phyloP scores from a whole-genome alignment of 192 early-diverging fungal species.

The Mortierella alpina region DNA sequence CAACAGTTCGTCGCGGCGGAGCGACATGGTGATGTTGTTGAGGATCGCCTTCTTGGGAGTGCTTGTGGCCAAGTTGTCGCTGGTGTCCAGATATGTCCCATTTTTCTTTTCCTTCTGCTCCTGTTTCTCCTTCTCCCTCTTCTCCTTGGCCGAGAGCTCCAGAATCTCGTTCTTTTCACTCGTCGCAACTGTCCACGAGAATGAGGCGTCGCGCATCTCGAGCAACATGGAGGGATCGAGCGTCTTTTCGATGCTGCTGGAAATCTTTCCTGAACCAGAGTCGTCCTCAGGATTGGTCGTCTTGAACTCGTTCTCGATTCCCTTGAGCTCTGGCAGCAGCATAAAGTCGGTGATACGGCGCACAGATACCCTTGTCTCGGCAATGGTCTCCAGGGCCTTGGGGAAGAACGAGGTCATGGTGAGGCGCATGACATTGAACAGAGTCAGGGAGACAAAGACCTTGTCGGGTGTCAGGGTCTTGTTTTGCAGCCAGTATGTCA shows the following conservation, averaged over 20 bases:
- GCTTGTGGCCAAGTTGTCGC: conserved; percentile 1
- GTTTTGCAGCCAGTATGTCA: conserved; percentile 49
- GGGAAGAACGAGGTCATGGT: conserved; percentile 58
- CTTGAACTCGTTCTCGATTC: conserved; percentile 45
- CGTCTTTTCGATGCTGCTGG: background rate
- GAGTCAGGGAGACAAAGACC: conserved; percentile 49
- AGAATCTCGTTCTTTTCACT: conserved; percentile 35
- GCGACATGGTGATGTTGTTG: conserved; percentile 36
- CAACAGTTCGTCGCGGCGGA: conserved; percentile 45
- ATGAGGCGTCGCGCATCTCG: conserved; percentile 45
- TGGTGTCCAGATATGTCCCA: background rate
- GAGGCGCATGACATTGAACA: conserved; percentile 56
- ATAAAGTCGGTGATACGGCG: conserved; percentile 54
- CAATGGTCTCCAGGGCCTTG: conserved; percentile 56
- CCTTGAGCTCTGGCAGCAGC: conserved; percentile 46
- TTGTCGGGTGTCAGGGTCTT: conserved; percentile 39
- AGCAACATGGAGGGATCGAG: conserved; percentile 20
- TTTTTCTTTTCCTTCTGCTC: conserved; percentile 6
- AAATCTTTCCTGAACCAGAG: background rate
- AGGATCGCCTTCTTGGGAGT: conserved; percentile 51
- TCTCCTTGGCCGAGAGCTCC: conserved; percentile 36
- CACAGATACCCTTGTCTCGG: conserved; percentile 45
- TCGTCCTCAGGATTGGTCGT: conserved; percentile 1
- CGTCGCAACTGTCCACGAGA: conserved; percentile 37
- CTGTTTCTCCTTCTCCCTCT: background rate